These are phyloP conservation scores for Cantharellus anzutake DNA, from an alignment of 768 basidiomycete genomes.

Conservation along the genomic window DNA sequence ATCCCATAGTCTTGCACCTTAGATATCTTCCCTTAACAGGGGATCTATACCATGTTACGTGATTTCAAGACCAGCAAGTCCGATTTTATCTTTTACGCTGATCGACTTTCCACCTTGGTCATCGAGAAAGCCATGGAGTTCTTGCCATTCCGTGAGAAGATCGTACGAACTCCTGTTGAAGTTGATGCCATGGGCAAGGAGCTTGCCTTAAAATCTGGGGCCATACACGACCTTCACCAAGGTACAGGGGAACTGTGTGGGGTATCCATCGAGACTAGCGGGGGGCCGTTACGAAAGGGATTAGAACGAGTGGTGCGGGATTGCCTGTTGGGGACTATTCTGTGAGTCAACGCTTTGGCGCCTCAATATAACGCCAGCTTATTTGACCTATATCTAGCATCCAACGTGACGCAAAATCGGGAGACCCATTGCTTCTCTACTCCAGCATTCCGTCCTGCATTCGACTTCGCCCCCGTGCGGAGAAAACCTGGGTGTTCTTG, in stretches of 20 bases:
- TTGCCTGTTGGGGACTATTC: constrained; percentile 68
- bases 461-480: constrained; percentile 42
- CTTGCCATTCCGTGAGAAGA: constrained; percentile 48
- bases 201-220: constrained; percentile 33
- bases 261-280: constrained; percentile 76
- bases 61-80: constrained; percentile 49
- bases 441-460: constrained; percentile 58
- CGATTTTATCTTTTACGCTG: constrained; percentile 87
- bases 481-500: constrained; percentile 63
- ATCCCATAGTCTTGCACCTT: background rate
- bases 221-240: no score
- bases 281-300: constrained; percentile 80
- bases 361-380: background rate
- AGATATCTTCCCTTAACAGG: constrained; percentile 25
- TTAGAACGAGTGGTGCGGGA: constrained; percentile 77
- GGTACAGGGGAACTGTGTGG: constrained; percentile 37
- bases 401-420: constrained; percentile 66
- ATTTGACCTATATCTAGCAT: constrained; percentile 20
- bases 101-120: constrained; percentile 67
- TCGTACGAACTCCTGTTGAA: constrained; percentile 49
- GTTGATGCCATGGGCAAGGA: constrained; percentile 38
- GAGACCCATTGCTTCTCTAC: constrained; percentile 78
- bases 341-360: constrained; percentile 16
- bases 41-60: constrained; percentile 75
- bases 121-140: constrained; percentile 70